These are phyloP conservation scores for Infundibulicybe gibba DNA, from an alignment of 768 basidiomycete species.

Conservation along the genomic window DNA sequence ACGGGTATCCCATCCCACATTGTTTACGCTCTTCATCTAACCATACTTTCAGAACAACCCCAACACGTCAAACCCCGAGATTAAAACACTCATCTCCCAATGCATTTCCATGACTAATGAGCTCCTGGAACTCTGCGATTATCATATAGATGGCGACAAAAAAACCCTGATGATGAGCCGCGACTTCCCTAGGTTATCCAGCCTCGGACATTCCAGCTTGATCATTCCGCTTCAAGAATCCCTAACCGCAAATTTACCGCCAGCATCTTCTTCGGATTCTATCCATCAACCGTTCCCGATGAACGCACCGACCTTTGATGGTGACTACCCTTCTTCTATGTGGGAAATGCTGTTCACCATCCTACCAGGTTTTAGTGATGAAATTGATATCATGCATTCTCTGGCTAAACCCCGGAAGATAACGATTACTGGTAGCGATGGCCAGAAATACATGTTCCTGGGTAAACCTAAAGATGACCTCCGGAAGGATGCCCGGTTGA, in stretches of 20 bases:
- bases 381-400: conserved; percentile 88
- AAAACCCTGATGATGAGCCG: conserved; percentile 45
- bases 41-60: conserved; percentile 38
- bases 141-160: conserved; percentile 36
- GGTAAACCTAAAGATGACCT: conserved; percentile 98
- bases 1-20: conserved; percentile 32
- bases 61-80: conserved; percentile 30
- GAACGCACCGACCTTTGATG: conserved; percentile 70
- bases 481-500: conserved; percentile 92
- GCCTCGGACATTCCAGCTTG: conserved; percentile 58
- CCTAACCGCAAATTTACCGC: conserved; percentile 84
- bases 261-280: conserved; percentile 56
- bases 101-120: conserved; percentile 64
- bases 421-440: conserved; percentile 78
- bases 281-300: conserved; percentile 79
- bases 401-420: conserved; percentile 91
- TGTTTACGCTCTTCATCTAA: background rate
- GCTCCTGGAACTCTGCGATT: conserved; percentile 65
- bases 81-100: conserved; percentile 49
- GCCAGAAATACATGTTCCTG: conserved; percentile 83
- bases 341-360: background rate
- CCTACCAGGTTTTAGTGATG: conserved; percentile 69
- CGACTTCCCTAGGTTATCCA: conserved; percentile 52
- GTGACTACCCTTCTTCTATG: conserved; percentile 29
- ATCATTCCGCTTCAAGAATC: conserved; percentile 94